Conservation (phyloP, 192 early-diverging fungal species). For the Haplosporangium gracile region DNA sequence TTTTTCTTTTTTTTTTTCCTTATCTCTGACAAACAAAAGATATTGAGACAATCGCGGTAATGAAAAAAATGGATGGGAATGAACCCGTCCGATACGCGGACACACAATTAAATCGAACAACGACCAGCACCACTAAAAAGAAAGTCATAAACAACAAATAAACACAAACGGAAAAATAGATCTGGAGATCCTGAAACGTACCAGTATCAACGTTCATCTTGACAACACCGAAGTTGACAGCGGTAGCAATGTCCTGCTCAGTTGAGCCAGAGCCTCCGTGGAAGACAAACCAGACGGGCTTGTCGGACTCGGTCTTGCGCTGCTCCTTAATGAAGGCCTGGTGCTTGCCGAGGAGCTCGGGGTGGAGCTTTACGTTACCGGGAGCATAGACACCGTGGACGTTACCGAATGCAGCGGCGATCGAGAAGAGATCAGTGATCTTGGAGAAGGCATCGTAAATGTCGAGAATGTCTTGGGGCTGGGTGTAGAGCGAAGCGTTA, state of each 20-base stretch:
- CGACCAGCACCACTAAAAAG: neutral
- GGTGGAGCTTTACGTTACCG: slow-evolving; percentile 93
- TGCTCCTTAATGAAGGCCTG: slow-evolving; percentile 83
- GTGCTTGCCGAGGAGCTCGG: slow-evolving; percentile 90
- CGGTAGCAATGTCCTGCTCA: slow-evolving; percentile 81
- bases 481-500: slow-evolving; percentile 90
- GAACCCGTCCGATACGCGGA: neutral
- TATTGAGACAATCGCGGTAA: neutral
- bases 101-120: slow-evolving; percentile 2
- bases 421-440: slow-evolving; percentile 91
- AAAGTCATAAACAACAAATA: neutral
- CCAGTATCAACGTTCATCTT: slow-evolving; percentile 99
- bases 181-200: neutral
- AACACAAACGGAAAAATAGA: neutral
- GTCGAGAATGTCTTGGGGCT: slow-evolving; percentile 95
- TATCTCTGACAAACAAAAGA: neutral
- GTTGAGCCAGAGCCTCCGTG: slow-evolving; percentile 94
- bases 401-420: slow-evolving; percentile 95
- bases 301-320: slow-evolving; percentile 62
- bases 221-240: slow-evolving; percentile 86
- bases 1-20: neutral
- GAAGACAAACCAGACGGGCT: slow-evolving; percentile 95
- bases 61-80: neutral
- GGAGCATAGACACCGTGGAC: slow-evolving; percentile 96
- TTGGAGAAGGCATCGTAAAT: slow-evolving; percentile 89